These are phyloP conservation scores for Melampsora allii-populina DNA, from an alignment of 1,284 basidiomycete genomes.

Conservation along the genomic window DNA sequence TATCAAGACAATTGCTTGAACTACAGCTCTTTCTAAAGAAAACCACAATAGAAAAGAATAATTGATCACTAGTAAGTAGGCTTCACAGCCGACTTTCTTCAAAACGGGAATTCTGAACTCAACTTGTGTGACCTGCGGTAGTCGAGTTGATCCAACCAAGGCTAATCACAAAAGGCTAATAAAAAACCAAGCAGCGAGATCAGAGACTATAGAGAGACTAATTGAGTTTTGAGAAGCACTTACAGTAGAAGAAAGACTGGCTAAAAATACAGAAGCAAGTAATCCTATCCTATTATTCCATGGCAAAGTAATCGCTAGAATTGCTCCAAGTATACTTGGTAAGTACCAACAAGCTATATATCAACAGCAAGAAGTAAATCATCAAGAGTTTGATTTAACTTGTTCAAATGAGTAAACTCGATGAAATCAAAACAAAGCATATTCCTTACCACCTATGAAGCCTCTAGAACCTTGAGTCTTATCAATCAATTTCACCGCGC, in stretches of 20 bases:
- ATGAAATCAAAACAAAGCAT: not conserved
- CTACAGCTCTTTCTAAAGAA: not conserved
- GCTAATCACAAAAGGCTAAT: not conserved
- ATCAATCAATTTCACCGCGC: slow-evolving; percentile 4
- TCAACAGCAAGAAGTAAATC: not conserved
- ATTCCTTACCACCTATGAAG: not conserved
- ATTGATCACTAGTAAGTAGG: not conserved
- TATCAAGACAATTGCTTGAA: slow-evolving; percentile 18
- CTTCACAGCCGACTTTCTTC: not conserved
- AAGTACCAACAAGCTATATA: not conserved
- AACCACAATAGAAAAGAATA: not conserved
- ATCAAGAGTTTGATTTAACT: not conserved
- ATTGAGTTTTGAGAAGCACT: not conserved
- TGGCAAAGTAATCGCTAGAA: not conserved
- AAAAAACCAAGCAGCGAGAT: not conserved
- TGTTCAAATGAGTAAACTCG: not conserved
- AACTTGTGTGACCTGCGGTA: slow-evolving; percentile 10
- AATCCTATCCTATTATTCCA: slow-evolving; percentile 9
- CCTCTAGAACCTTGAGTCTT: not conserved
- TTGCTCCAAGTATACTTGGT: not conserved
- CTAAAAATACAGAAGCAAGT: not conserved
- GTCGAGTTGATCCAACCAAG: slow-evolving; percentile 3
- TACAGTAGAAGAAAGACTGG: not conserved
- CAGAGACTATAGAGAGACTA: not conserved
- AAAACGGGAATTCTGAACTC: not conserved